Base-by-base conservation (phyloP, 805 yeast genomes). In the Torulaspora franciscae region DNA sequence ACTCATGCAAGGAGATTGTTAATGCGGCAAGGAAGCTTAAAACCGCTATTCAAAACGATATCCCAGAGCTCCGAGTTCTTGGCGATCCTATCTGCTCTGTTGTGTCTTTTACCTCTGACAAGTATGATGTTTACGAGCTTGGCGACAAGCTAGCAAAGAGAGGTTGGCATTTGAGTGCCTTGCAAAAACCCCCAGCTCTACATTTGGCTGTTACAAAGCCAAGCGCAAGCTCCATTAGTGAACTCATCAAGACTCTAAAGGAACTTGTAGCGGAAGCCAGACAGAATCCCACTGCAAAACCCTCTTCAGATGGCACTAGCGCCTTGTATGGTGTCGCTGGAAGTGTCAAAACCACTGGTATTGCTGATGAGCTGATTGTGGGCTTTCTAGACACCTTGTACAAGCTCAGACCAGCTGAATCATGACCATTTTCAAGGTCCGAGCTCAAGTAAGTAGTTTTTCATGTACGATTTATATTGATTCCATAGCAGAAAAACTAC, bases 301-400 rank as follows among this genome's bases (percentile, higher is more conserved):
- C 59, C 57, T 63, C 56, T 42, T 19, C 71, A 7, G 76, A 79
- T 15, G 87, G 85, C 46, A 87, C 96, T 1, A 93, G 95, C 11
- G 95, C 93, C 3, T 61, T 91, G 36, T 91, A 91, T 59, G 99
- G 99, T 54, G 95, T 91, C 37, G 98, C 98, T 2, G 97, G 96
- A 6, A 85, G 93, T 58, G 79, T 93, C 17, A 71, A 77, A 46
- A 88, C 96, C 0, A 76, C 81, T 0, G 93, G 95, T 2, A 80
- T 93, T 10, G 96, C 89, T 8, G 95, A 85, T 47, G 73, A 75
- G 45, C 65, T 91, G 8, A 84, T 91, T 32, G 83, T 76, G 10
- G 90, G 85, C 0, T 91, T 91, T 61, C 67, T 93, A 23, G 96
- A 93, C 61, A 73, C 86, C 6, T 61, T 93, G 35, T 91, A 88